A percentile compares a stretch with the other conserved stretches of the same genome.
Evolutionary conservation across 371 early-diverging fungal species (phyloP).

Genomic region (Nematocida ausubeli): DNA sequence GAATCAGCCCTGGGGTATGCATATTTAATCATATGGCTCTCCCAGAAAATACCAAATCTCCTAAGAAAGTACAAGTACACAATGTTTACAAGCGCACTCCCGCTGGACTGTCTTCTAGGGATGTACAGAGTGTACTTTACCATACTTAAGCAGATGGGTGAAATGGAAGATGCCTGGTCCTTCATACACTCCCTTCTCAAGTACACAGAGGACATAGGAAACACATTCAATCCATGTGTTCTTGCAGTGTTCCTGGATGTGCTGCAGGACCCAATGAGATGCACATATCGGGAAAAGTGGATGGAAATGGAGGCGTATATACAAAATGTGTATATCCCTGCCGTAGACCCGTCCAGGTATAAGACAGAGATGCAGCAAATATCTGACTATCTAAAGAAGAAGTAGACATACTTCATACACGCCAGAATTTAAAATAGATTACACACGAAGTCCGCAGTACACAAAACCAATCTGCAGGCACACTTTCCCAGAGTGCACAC

Average conservation of each 20-base stretch:
- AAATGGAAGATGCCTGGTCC: conserved; percentile 56
- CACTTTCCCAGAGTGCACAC: too few species aligned
- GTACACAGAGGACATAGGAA: conserved; percentile 14
- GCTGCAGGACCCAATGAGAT: neutral
- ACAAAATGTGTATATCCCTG: conserved; percentile 15
- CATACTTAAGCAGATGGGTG: conserved; percentile 23
- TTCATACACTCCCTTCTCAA: conserved; percentile 59
- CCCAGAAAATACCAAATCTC: conserved; percentile 19
- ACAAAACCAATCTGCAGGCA: too few species aligned
- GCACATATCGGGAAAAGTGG: neutral
- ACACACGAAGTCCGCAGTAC: too few species aligned
- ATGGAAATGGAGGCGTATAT: neutral
- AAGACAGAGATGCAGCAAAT: neutral
- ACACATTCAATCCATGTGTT: conserved; percentile 37
- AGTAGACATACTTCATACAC: too few species aligned
- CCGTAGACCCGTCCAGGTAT: neutral
- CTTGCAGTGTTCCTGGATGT: conserved; percentile 36
- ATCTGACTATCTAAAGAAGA: too few species aligned
- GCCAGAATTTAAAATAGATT: too few species aligned
- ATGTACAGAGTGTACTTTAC: conserved; percentile 61
- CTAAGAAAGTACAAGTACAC: neutral
- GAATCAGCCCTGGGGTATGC: conserved; percentile 55
- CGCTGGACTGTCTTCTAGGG: conserved; percentile 44
- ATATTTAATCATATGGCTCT: conserved; percentile 35
- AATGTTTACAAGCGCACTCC: conserved; percentile 40